Conservation (phyloP, 192 early-diverging fungal species). For the Backusella psychrophila region DNA sequence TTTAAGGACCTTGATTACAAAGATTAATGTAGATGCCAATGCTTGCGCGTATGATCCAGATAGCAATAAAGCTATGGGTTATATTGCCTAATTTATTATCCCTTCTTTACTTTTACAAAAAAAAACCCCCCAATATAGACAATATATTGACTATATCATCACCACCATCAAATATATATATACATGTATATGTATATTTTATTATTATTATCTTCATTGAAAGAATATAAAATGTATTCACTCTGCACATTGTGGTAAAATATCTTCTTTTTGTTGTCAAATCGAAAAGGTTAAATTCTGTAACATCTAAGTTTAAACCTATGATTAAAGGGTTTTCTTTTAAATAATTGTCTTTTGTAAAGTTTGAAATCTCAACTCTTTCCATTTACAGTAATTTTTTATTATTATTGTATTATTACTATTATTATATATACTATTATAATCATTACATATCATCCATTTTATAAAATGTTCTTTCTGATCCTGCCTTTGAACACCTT, state of each 20-base stretch:
- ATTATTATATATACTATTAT: background rate
- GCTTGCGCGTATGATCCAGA: slow-evolving; percentile 1
- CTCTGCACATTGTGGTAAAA: background rate
- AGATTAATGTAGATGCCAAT: slow-evolving; percentile 2
- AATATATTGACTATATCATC: too few species aligned
- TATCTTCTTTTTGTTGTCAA: background rate
- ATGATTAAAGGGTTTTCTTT: too few species aligned
- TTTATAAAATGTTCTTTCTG: background rate
- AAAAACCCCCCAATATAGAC: background rate
- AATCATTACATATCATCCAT: slow-evolving; percentile 1
- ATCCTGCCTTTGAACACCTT: background rate
- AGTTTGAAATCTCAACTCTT: too few species aligned
- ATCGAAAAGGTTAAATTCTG: too few species aligned
- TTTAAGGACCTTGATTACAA: slow-evolving; percentile 23
- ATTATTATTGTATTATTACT: background rate
- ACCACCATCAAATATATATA: too few species aligned
- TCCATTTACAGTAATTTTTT: background rate
- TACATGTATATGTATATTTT: too few species aligned
- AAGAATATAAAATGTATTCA: background rate
- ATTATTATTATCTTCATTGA: background rate
- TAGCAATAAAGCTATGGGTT: background rate
- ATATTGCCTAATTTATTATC: background rate
- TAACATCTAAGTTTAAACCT: too few species aligned
- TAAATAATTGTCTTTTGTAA: too few species aligned
- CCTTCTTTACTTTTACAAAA: background rate